Conservation (phyloP, 2,329 filamentous ascomycete genomes). For the Fusarium incarnatum region DNA sequence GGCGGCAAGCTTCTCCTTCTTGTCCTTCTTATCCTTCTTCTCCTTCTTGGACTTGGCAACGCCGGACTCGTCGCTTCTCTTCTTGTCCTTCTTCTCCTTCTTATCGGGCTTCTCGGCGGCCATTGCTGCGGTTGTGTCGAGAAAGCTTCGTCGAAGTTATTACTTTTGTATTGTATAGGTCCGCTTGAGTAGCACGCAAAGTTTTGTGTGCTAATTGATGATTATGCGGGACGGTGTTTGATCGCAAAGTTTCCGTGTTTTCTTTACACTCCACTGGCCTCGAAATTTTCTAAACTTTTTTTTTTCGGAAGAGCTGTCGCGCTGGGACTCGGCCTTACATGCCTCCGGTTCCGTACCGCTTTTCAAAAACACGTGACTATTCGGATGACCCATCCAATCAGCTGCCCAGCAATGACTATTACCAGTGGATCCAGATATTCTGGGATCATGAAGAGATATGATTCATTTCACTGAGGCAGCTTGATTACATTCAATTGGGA, state of each 20-base stretch:
- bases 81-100: conserved; percentile 71
- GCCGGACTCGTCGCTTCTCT: conserved; percentile 66
- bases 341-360: conserved; percentile 46
- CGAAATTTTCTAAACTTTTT: conserved; percentile 52
- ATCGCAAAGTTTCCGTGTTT: conserved; percentile 45
- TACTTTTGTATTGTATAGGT: conserved; percentile 10
- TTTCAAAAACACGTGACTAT: conserved; percentile 20
- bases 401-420: conserved; percentile 38
- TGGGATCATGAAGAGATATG: conserved; percentile 1
- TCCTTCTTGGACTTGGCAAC: conserved; percentile 68
- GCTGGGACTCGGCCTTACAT: conserved; percentile 48
- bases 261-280: conserved; percentile 46
- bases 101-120: conserved; percentile 62
- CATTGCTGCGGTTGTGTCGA: conserved; percentile 52
- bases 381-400: conserved; percentile 35
- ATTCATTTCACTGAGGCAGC: conserved; percentile 13
- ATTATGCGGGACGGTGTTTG: conserved; percentile 34
- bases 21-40: conserved; percentile 75
- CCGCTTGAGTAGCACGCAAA: conserved; percentile 15
- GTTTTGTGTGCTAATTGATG: conserved; percentile 40
- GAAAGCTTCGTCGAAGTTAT: conserved; percentile 26
- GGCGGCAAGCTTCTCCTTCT: conserved; percentile 78
- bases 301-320: conserved; percentile 46
- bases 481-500: neutral
- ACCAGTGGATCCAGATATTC: conserved; percentile 28